Conservation (phyloP, 1,284 basidiomycete species). For the Volvariella volvacea region DNA sequence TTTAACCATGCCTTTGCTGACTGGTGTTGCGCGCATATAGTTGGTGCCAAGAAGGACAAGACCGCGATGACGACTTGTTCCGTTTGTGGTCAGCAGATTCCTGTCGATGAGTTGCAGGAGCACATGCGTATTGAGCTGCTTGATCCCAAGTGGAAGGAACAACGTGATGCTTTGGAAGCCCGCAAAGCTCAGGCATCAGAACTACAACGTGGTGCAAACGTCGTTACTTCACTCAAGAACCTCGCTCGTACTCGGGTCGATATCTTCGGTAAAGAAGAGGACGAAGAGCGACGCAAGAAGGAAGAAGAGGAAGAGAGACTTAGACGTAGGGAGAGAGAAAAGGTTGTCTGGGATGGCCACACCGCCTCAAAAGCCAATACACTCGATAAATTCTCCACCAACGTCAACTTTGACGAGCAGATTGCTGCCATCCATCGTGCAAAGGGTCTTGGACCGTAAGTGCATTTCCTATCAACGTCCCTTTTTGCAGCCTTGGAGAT, state of each 20-base stretch:
- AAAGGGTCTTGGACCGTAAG: constrained; percentile 79
- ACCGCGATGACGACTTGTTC: constrained; percentile 81
- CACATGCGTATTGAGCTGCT: constrained; percentile 98
- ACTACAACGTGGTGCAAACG: constrained; percentile 84
- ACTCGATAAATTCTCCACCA: constrained; percentile 83
- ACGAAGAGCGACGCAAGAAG: constrained; percentile 79
- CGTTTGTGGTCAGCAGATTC: constrained; percentile 91
- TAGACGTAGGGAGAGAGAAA: constrained; percentile 79
- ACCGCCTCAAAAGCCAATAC: constrained; percentile 86
- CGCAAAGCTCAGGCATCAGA: constrained; percentile 89
- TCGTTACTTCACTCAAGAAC: constrained; percentile 85
- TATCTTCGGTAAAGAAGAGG: constrained; percentile 88
- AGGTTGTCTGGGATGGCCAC: constrained; percentile 94
- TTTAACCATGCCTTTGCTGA: constrained; percentile 3
- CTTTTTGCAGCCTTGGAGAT: constrained; percentile 7
- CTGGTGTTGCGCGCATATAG: constrained; percentile 26
- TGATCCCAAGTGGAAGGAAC: constrained; percentile 96
- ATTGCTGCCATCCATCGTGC: constrained; percentile 90
- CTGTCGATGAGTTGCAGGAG: constrained; percentile 92
- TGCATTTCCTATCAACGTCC: constrained; percentile 15
- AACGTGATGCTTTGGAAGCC: constrained; percentile 80
- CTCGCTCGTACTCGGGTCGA: constrained; percentile 90
- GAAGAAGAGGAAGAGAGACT: constrained; percentile 82
- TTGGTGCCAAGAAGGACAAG: constrained; percentile 61
- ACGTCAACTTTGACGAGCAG: constrained; percentile 91